Conservation (phyloP, 1,139 yeast species). For the Magnusiomyces fungicola region DNA sequence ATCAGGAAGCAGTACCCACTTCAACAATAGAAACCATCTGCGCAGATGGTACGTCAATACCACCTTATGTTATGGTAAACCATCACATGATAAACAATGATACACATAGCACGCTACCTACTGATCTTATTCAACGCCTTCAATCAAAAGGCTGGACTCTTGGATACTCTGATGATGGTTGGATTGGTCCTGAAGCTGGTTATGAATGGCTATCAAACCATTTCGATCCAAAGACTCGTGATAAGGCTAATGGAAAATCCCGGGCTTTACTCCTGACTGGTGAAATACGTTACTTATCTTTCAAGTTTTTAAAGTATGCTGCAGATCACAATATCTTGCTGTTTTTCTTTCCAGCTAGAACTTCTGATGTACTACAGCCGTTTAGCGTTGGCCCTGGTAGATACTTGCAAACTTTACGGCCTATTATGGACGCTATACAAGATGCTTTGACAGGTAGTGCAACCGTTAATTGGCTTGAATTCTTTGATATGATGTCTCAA, state of each 20-base stretch:
- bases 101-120: not conserved
- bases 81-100: not conserved
- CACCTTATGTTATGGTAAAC: slow-evolving; percentile 4
- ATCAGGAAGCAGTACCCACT: not conserved
- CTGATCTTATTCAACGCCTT: not conserved
- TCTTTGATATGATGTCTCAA: slow-evolving; percentile 1
- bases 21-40: slow-evolving; percentile 3
- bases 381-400: slow-evolving; percentile 4
- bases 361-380: slow-evolving; percentile 5
- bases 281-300: slow-evolving; percentile 16
- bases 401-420: not conserved
- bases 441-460: not conserved
- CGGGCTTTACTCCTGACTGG: slow-evolving; percentile 6
- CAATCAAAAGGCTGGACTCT: slow-evolving; percentile 2
- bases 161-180: not conserved
- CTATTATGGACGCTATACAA: not conserved
- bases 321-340: slow-evolving; percentile 5
- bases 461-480: not conserved
- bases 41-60: slow-evolving; percentile 6
- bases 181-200: not conserved
- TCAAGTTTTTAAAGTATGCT: slow-evolving; percentile 9
- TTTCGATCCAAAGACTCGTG: slow-evolving; percentile 6
- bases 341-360: slow-evolving; percentile 6
- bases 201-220: slow-evolving; percentile 5
- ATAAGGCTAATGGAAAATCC: slow-evolving; percentile 1